A percentile compares a stretch with the other conserved stretches of the same genome.
Evolutionary conservation across 2,329 filamentous ascomycete species (phyloP).

Genomic region (Stylonectria norvegica): DNA sequence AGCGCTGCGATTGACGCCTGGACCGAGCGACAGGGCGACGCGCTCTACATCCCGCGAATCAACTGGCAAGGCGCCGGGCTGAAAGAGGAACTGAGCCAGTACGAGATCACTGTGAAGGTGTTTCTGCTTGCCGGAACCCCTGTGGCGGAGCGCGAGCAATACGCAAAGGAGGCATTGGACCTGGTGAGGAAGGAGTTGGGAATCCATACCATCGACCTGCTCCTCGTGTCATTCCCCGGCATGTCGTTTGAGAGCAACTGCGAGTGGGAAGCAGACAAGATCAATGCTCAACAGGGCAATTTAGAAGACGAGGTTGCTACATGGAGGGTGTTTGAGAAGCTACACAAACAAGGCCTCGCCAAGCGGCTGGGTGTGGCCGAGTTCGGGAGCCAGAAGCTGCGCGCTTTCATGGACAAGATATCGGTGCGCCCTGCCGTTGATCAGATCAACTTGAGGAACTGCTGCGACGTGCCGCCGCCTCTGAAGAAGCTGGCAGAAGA

Average conservation of each 20-base stretch:
- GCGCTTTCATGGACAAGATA: slow-evolving; percentile 70
- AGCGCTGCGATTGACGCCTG: slow-evolving; percentile 48
- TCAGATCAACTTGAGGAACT: slow-evolving; percentile 95
- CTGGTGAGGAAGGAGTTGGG: slow-evolving; percentile 78
- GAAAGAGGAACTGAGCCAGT: slow-evolving; percentile 75
- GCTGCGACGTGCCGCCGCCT: slow-evolving; percentile 90
- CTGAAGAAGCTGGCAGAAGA: slow-evolving; percentile 80
- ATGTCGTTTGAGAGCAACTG: slow-evolving; percentile 92
- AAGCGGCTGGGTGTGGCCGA: slow-evolving; percentile 80
- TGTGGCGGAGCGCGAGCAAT: slow-evolving; percentile 59
- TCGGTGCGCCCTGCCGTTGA: slow-evolving; percentile 75
- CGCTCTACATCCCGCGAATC: slow-evolving; percentile 74
- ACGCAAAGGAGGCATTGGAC: slow-evolving; percentile 74
- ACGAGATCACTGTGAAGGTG: slow-evolving; percentile 93
- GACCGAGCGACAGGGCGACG: slow-evolving; percentile 61
- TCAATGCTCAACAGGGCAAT: slow-evolving; percentile 58
- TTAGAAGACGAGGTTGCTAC: slow-evolving; percentile 66
- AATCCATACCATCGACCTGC: slow-evolving; percentile 72
- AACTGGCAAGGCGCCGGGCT: slow-evolving; percentile 69
- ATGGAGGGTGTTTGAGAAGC: slow-evolving; percentile 68
- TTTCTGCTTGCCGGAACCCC: slow-evolving; percentile 81
- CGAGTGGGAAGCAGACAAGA: slow-evolving; percentile 69
- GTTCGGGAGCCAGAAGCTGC: slow-evolving; percentile 80
- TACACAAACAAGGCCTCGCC: slow-evolving; percentile 70
- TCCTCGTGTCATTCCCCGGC: slow-evolving; percentile 90